Percentiles rank a stretch among this genome's conserved stretches.
Conservation (phyloP, 805 yeast genomes). For the Ogataea chonburiensis region DNA sequence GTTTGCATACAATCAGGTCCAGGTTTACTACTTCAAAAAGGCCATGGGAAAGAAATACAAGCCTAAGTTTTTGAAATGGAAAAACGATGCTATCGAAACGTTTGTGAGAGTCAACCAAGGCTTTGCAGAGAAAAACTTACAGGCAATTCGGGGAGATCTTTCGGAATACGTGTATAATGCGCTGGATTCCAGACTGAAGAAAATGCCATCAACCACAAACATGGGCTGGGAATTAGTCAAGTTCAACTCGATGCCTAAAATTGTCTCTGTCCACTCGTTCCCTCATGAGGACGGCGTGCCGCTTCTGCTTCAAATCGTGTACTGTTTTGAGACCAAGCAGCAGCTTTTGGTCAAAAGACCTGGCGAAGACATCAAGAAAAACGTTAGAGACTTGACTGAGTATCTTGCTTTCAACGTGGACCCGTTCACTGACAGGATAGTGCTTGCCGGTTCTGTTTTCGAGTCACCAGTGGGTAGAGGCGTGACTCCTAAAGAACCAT, state of each 20-base stretch:
- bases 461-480: constrained; percentile 49
- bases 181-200: constrained; percentile 47
- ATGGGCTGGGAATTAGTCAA: constrained; percentile 77
- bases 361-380: constrained; percentile 43
- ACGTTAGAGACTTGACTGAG: constrained; percentile 56
- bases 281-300: constrained; percentile 40
- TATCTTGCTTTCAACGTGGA: constrained; percentile 62
- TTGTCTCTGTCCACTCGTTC: constrained; percentile 63
- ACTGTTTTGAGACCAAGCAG: constrained; percentile 63
- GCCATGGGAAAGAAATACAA: constrained; percentile 42
- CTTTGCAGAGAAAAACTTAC: constrained; percentile 62
- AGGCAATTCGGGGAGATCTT: constrained; percentile 42
- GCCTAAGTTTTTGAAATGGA: constrained; percentile 75
- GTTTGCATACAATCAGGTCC: constrained; percentile 64
- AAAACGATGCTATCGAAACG: constrained; percentile 75
- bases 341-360: constrained; percentile 46
- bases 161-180: constrained; percentile 67
- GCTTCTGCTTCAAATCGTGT: constrained; percentile 48
- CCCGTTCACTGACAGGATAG: constrained; percentile 54
- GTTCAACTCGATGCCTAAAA: constrained; percentile 68
- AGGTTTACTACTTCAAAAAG: constrained; percentile 43
- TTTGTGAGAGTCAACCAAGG: constrained; percentile 79
- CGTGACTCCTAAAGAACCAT: constrained; percentile 28
- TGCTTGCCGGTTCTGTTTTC: constrained; percentile 66
- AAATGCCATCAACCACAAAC: constrained; percentile 56